Evolutionary conservation across 257 asterid species (phyloP).

Genomic region (Salvia rosmarinus): DNA sequence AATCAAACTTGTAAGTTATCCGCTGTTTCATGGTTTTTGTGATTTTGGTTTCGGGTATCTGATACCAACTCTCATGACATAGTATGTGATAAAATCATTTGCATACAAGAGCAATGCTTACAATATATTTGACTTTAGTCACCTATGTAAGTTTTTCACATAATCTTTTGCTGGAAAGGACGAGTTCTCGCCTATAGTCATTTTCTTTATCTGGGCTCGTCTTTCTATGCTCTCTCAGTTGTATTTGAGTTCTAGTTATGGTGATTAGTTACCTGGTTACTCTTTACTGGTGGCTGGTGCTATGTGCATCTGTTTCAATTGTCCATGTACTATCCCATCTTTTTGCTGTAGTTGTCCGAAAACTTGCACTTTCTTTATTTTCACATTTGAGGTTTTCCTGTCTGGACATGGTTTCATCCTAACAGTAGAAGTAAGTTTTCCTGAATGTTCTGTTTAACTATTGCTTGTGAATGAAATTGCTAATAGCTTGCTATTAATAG

Average conservation of each 20-base stretch:
- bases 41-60: not conserved
- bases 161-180: not conserved
- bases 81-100: constrained; percentile 6
- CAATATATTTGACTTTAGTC: not conserved
- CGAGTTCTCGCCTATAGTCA: not conserved
- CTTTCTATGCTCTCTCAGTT: not conserved
- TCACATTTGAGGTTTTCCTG: not conserved
- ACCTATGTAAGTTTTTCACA: not conserved
- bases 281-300: not conserved
- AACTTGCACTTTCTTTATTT: not conserved
- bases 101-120: not conserved
- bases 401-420: not conserved
- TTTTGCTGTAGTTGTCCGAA: constrained; percentile 4
- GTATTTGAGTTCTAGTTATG: not conserved
- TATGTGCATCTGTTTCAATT: constrained; percentile 12
- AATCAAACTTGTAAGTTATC: not conserved
- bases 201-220: not conserved
- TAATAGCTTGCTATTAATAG: constrained; percentile 3
- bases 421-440: constrained; percentile 9
- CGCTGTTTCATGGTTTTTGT: constrained; percentile 14
- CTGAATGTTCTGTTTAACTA: not conserved
- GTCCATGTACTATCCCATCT: not conserved
- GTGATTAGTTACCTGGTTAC: not conserved
- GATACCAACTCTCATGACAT: not conserved
- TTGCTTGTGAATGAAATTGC: constrained; percentile 15